Evolutionary conservation across 1,284 basidiomycete genomes (phyloP).

Genomic region (Fistulinella cinereoalba): DNA sequence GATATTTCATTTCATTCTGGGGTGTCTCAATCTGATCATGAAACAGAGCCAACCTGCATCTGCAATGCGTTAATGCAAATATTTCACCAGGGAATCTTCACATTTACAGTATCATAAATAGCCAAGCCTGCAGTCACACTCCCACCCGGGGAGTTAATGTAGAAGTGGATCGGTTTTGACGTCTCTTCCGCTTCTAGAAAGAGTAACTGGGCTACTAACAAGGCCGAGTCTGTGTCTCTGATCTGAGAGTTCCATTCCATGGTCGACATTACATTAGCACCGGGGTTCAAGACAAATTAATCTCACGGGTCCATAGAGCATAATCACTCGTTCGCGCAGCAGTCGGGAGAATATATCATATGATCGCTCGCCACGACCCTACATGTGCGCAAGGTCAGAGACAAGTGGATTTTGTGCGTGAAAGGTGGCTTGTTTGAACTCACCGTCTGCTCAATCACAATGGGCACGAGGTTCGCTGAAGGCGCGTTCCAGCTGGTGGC

Average conservation of each 20-base stretch:
- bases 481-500: constrained; percentile 44
- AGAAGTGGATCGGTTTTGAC: constrained; percentile 87
- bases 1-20: constrained; percentile 15
- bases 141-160: constrained; percentile 93
- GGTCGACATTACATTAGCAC: constrained; percentile 9
- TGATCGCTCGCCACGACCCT: constrained; percentile 90
- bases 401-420: constrained; percentile 12
- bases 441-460: constrained; percentile 92
- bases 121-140: constrained; percentile 91
- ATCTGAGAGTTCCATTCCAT: constrained; percentile 51
- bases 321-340: constrained; percentile 87
- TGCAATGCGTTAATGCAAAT: constrained; percentile 35
- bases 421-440: constrained; percentile 21
- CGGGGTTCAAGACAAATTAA: constrained; percentile 10
- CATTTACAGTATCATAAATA: constrained; percentile 86
- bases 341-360: constrained; percentile 95
- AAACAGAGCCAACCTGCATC: constrained; percentile 75
- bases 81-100: not conserved
- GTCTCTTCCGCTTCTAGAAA: constrained; percentile 94
- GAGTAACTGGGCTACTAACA: constrained; percentile 85
- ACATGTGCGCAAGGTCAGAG: constrained; percentile 2
- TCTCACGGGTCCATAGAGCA: constrained; percentile 87
- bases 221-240: constrained; percentile 77
- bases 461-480: constrained; percentile 72
- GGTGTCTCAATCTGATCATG: constrained; percentile 1